phyloP scores from a whole-genome alignment of 768 basidiomycete species.

The Lactifluus rugatus region DNA sequence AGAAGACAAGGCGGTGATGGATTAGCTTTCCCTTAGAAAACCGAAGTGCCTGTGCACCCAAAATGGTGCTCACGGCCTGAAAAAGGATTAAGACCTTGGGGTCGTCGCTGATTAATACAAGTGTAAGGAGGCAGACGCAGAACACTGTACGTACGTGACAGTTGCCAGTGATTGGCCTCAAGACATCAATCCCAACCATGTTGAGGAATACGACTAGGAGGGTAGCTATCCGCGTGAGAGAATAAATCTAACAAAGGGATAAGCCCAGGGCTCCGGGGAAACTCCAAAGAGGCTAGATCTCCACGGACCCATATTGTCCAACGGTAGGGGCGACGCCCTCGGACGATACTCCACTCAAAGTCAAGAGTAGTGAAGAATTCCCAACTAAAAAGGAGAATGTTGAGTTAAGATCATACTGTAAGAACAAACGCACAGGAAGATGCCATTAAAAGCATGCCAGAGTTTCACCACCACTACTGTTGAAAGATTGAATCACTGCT shows the following conservation, averaged over 20 bases:
- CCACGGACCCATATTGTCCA: constrained; percentile 9
- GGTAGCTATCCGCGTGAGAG: neutral
- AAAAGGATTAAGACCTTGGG: neutral
- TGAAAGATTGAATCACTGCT: neutral
- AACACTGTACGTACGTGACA: constrained; percentile 1
- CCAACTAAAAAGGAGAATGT: neutral
- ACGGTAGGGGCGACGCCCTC: neutral
- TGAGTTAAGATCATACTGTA: neutral
- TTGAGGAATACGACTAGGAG: neutral
- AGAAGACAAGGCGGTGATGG: neutral
- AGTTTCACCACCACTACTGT: neutral
- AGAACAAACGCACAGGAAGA: neutral
- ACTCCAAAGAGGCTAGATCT: neutral
- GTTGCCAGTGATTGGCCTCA: neutral
- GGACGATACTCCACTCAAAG: neutral
- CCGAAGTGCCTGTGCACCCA: neutral
- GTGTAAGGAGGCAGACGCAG: too few relatives aligned
- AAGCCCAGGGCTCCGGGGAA: neutral
- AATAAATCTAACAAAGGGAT: constrained; percentile 4
- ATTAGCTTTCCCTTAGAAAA: neutral
- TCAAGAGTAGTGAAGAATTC: too few relatives aligned
- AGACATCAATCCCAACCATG: neutral
- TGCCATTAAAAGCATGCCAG: neutral
- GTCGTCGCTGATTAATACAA: neutral
- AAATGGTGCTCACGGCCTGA: neutral